phyloP scores from a whole-genome alignment of 352 stramenopile genomes.

The Globisporangium camurandrum region DNA sequence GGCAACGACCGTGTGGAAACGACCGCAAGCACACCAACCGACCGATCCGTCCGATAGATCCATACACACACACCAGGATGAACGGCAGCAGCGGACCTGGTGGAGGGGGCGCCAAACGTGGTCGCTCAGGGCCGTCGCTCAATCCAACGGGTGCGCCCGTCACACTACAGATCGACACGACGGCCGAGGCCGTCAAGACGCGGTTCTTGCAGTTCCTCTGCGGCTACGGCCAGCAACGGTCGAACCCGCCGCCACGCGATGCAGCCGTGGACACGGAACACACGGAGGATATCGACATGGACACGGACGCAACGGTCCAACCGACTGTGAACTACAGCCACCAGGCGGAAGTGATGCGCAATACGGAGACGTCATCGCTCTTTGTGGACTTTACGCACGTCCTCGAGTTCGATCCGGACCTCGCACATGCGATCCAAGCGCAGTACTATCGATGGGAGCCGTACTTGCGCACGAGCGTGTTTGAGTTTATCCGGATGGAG shows the following conservation, averaged over 20 bases:
- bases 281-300: slow-evolving; percentile 6
- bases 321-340: slow-evolving; percentile 73
- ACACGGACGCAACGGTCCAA: background rate
- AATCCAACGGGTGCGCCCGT: slow-evolving; percentile 31
- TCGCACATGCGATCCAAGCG: slow-evolving; percentile 75
- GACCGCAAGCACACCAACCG: no score
- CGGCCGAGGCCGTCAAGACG: slow-evolving; percentile 73
- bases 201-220: slow-evolving; percentile 82
- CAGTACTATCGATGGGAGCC: slow-evolving; percentile 85
- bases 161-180: slow-evolving; percentile 59
- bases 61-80: slow-evolving; percentile 9
- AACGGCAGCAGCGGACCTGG: slow-evolving; percentile 4
- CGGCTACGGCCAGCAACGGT: slow-evolving; percentile 59
- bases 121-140: slow-evolving; percentile 17
- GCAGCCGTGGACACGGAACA: slow-evolving; percentile 10
- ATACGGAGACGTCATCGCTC: slow-evolving; percentile 81
- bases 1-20: no score
- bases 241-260: background rate
- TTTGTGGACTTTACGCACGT: slow-evolving; percentile 86
- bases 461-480: slow-evolving; percentile 60
- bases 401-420: slow-evolving; percentile 72
- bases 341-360: slow-evolving; percentile 81
- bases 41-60: no score
- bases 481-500: slow-evolving; percentile 74
- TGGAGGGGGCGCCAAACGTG: slow-evolving; percentile 13